Percentiles rank a stretch among this genome's conserved stretches.
Evolutionary conservation across 2,329 filamentous ascomycete species (phyloP).

Genomic region (Malbranchea cinnamomea): DNA sequence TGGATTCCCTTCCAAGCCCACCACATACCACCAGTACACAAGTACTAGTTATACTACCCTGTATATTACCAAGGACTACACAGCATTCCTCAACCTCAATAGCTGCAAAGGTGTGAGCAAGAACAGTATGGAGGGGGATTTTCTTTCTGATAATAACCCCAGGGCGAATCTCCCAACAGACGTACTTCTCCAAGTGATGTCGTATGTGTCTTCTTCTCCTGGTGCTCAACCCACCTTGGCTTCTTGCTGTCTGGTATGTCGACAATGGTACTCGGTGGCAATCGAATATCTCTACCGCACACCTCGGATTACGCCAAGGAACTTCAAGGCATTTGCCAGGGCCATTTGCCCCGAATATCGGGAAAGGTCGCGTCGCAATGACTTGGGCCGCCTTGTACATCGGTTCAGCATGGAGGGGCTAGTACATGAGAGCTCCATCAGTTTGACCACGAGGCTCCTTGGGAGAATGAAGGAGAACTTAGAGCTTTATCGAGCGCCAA

Average conservation of each 20-base stretch:
- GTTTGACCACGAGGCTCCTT: slow-evolving; percentile 41
- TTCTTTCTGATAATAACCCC: too few relatives aligned
- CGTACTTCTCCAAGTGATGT: too few relatives aligned
- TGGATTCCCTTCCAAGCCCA: too few relatives aligned
- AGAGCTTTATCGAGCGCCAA: slow-evolving; percentile 42
- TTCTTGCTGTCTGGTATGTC: slow-evolving; percentile 37
- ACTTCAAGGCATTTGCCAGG: slow-evolving; percentile 39
- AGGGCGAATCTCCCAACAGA: too few relatives aligned
- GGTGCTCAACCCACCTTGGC: slow-evolving; percentile 35
- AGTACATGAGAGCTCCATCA: slow-evolving; percentile 45
- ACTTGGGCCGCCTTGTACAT: slow-evolving; percentile 36
- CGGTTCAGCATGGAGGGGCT: slow-evolving; percentile 38
- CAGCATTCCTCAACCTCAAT: too few relatives aligned
- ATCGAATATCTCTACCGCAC: slow-evolving; percentile 37
- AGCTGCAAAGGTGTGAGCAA: too few relatives aligned
- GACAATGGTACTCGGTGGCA: slow-evolving; percentile 42
- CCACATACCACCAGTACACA: too few relatives aligned
- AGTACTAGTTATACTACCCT: too few relatives aligned
- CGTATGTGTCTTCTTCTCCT: too few relatives aligned
- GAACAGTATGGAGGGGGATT: too few relatives aligned
- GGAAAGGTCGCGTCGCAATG: too few relatives aligned
- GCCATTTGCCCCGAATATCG: slow-evolving; percentile 36
- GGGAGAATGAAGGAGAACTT: slow-evolving; percentile 38
- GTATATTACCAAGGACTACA: too few relatives aligned
- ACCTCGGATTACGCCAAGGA: slow-evolving; percentile 36